phyloP scores from a whole-genome alignment of 805 yeast species.

The Kluyveromyces starmeri region DNA sequence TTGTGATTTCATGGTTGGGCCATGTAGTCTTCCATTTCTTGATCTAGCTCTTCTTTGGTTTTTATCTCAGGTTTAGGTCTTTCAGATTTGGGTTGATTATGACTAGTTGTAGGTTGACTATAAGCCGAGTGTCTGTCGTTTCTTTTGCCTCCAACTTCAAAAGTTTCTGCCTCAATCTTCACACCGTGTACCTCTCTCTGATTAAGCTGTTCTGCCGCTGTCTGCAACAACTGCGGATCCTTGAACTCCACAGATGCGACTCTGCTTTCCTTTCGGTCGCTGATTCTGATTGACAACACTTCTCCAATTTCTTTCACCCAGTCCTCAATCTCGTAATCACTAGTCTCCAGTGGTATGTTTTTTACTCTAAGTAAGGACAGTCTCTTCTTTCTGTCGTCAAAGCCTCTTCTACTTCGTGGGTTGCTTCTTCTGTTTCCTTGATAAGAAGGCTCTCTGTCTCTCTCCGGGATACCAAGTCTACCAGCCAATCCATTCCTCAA shows the following conservation, averaged over 20 bases:
- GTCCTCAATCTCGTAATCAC: constrained; percentile 27
- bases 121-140: background rate
- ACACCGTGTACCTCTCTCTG: constrained; percentile 16
- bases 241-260: constrained; percentile 24
- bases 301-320: constrained; percentile 23
- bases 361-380: constrained; percentile 17
- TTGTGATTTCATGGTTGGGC: background rate
- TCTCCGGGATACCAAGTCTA: constrained; percentile 15
- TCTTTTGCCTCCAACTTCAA: constrained; percentile 9
- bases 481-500: constrained; percentile 24
- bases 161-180: constrained; percentile 17
- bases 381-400: constrained; percentile 1
- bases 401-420: constrained; percentile 1
- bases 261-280: constrained; percentile 23
- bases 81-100: background rate
- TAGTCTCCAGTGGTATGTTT: constrained; percentile 22
- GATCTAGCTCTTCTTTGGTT: constrained; percentile 5
- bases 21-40: constrained; percentile 7
- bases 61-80: constrained; percentile 3
- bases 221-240: constrained; percentile 14
- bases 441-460: constrained; percentile 6
- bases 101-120: constrained; percentile 7
- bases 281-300: constrained; percentile 14
- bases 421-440: background rate
- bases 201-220: constrained; percentile 19